phyloP scores from a whole-genome alignment of 2,329 filamentous ascomycete genomes.

The Graphilbum ipis-grandicollis region DNA sequence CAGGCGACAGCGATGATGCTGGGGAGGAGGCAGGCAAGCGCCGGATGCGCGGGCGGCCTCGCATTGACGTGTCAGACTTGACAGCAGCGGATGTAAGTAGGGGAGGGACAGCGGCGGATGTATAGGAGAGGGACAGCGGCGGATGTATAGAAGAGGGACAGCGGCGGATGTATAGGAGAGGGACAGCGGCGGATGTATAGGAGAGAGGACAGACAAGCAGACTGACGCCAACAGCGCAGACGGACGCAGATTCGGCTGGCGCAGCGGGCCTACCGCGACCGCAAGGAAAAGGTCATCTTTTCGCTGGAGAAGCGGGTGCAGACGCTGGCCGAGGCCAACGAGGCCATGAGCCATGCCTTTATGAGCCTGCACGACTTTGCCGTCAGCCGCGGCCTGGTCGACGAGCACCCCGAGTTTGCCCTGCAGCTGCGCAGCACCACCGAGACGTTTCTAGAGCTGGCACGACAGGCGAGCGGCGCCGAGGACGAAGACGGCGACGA shows the following conservation, averaged over 20 bases:
- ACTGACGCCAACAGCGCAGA: conserved; percentile 38
- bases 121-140: no score
- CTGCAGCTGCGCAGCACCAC: conserved; percentile 38
- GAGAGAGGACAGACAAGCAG: no score
- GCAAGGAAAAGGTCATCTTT: conserved; percentile 69
- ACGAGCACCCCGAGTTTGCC: conserved; percentile 37
- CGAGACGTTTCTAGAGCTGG: conserved; percentile 38
- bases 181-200: no score
- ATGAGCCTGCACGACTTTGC: conserved; percentile 47
- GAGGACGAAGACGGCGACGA: conserved; percentile 10
- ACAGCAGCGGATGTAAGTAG: conserved; percentile 56
- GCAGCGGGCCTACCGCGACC: conserved; percentile 67
- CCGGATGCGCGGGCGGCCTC: conserved; percentile 54
- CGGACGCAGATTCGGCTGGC: conserved; percentile 77
- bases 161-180: no score
- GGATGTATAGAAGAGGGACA: no score
- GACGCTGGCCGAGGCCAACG: conserved; percentile 49
- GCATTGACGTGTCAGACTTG: conserved; percentile 61
- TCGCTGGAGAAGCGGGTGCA: conserved; percentile 54
- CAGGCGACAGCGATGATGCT: background rate
- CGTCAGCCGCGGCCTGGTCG: conserved; percentile 37
- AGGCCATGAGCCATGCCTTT: conserved; percentile 59
- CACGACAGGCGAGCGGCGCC: conserved; percentile 27
- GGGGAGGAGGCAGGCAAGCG: conserved; percentile 25
- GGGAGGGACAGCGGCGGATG: no score